Conservation (phyloP, 1,139 yeast species). For the Torulaspora pretoriensis region DNA sequence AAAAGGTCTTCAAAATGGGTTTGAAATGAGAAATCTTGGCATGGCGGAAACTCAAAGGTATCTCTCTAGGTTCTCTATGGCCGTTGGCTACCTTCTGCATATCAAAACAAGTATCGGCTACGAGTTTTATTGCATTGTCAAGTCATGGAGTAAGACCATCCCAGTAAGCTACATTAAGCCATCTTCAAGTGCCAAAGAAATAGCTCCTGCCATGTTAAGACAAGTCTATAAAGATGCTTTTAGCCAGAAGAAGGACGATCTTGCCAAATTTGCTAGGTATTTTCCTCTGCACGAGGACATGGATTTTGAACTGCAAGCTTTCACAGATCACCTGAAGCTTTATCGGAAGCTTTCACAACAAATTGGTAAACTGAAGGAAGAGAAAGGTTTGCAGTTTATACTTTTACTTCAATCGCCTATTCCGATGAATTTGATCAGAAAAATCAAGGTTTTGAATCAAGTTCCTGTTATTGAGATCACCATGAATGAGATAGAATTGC, state of each 20-base stretch:
- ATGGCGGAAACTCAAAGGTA: conserved; percentile 49
- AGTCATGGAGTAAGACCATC: conserved; percentile 57
- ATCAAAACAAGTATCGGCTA: conserved; percentile 65
- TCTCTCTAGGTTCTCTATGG: conserved; percentile 52
- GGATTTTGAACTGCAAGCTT: conserved; percentile 51
- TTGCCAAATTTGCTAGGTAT: conserved; percentile 43
- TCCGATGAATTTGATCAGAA: conserved; percentile 42
- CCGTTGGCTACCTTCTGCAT: conserved; percentile 66
- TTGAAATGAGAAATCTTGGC: conserved; percentile 57
- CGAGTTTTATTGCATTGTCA: conserved; percentile 66
- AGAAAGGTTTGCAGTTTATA: conserved; percentile 62
- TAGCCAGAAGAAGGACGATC: conserved; percentile 44
- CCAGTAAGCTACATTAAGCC: conserved; percentile 65
- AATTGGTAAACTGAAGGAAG: conserved; percentile 58
- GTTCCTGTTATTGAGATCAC: conserved; percentile 65
- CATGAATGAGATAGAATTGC: conserved; percentile 53
- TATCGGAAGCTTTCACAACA: conserved; percentile 52
- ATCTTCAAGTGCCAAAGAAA: conserved; percentile 59
- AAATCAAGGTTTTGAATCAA: conserved; percentile 46
- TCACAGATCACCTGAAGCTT: conserved; percentile 47
- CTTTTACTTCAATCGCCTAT: conserved; percentile 73
- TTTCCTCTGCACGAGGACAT: conserved; percentile 51
- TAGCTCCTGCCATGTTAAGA: conserved; percentile 50
- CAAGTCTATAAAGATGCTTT: conserved; percentile 54
- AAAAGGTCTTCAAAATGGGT: conserved; percentile 80